phyloP scores from a whole-genome alignment of 192 early-diverging fungal genomes.

The Kickxella alabastrina region DNA sequence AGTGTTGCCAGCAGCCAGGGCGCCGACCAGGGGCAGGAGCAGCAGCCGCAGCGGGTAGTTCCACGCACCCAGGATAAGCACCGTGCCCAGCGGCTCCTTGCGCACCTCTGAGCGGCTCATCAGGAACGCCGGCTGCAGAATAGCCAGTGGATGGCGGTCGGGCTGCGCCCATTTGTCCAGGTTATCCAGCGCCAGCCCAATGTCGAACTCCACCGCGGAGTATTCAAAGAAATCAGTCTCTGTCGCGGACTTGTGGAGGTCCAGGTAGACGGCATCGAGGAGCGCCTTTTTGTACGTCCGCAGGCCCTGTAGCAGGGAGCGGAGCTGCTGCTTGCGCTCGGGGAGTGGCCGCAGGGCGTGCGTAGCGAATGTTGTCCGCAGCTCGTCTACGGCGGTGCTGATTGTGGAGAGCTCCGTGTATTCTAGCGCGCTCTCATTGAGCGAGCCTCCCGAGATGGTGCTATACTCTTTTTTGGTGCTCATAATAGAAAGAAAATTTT shows the following conservation, averaged over 20 bases:
- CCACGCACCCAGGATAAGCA: conserved; percentile 69
- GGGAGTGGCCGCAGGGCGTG: conserved; percentile 24
- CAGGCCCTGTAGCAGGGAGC: conserved; percentile 57
- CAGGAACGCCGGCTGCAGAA: conserved; percentile 37
- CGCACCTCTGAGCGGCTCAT: conserved; percentile 55
- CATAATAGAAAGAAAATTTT: background rate
- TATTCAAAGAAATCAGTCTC: conserved; percentile 60
- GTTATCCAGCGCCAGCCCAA: conserved; percentile 54
- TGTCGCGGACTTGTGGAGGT: conserved; percentile 54
- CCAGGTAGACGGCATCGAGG: conserved; percentile 54
- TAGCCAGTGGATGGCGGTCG: conserved; percentile 23
- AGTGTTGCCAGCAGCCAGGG: conserved; percentile 88
- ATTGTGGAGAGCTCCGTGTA: conserved; percentile 51
- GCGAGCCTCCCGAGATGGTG: conserved; percentile 34
- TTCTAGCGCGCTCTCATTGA: conserved; percentile 19
- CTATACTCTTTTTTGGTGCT: background rate
- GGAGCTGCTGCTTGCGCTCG: conserved; percentile 57
- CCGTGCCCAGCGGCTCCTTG: conserved; percentile 75
- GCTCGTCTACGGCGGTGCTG: conserved; percentile 28
- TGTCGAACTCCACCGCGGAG: conserved; percentile 53
- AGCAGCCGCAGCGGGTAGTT: conserved; percentile 65
- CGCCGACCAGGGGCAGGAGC: conserved; percentile 70
- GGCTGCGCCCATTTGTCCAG: conserved; percentile 58
- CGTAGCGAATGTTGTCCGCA: conserved; percentile 44
- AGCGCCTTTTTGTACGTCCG: conserved; percentile 57